Evolutionary conservation across 2,329 filamentous ascomycete genomes (phyloP).

Genomic region (Aspergillus chevalieri): DNA sequence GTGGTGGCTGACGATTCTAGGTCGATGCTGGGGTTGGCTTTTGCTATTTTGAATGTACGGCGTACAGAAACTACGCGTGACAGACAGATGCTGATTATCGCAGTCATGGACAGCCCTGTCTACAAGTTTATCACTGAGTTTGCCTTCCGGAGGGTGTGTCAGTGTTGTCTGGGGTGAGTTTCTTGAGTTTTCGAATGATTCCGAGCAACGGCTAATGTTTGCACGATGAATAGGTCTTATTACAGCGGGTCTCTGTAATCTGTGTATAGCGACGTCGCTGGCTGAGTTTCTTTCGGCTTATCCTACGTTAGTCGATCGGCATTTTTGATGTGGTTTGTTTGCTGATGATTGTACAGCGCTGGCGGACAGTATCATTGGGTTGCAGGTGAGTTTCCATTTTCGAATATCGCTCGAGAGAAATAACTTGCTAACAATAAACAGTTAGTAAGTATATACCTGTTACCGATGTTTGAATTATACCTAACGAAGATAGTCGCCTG

Average conservation of each 20-base stretch:
- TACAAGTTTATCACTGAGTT: constrained; percentile 52
- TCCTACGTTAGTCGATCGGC: constrained; percentile 34
- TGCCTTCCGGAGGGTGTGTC: constrained; percentile 65
- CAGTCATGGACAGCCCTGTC: constrained; percentile 57
- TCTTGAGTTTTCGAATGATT: not conserved
- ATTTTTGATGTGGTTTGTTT: not conserved
- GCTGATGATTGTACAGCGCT: constrained; percentile 23
- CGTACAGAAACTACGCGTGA: not conserved
- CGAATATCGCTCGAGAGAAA: not conserved
- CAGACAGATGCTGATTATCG: too few relatives aligned
- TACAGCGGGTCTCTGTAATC: constrained; percentile 61
- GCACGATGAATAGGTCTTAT: constrained; percentile 34
- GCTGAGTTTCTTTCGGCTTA: constrained; percentile 66
- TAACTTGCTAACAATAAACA: constrained; percentile 5
- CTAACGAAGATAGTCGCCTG: constrained; percentile 46
- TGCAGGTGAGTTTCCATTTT: constrained; percentile 37
- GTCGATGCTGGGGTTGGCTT: constrained; percentile 57
- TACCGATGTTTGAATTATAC: not conserved
- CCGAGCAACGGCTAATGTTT: not conserved
- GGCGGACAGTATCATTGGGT: constrained; percentile 68
- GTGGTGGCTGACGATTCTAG: constrained; percentile 14
- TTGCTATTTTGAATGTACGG: constrained; percentile 54
- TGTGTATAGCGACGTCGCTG: constrained; percentile 62
- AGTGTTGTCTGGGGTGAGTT: constrained; percentile 65
- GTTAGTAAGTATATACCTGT: constrained; percentile 32